Conservation (phyloP, 352 stramenopile genomes). For the Phytopythium delawarense region DNA sequence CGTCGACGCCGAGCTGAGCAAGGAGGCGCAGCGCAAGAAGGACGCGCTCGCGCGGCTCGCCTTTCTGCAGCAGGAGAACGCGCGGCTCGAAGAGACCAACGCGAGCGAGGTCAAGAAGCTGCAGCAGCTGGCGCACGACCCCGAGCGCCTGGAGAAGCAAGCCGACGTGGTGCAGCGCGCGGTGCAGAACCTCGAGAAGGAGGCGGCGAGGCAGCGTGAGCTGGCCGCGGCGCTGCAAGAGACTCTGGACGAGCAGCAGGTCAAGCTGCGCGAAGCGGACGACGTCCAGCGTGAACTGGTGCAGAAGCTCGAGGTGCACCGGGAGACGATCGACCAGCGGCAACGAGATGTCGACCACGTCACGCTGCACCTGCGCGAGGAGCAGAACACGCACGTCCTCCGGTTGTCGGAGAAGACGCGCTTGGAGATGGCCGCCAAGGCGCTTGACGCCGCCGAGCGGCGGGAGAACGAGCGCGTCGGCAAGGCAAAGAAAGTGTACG, state of each 20-base stretch:
- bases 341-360: constrained; percentile 90
- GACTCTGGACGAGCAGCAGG: constrained; percentile 31
- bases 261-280: constrained; percentile 69
- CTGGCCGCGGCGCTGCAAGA: constrained; percentile 33
- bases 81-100: constrained; percentile 38
- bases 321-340: constrained; percentile 88
- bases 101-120: constrained; percentile 56
- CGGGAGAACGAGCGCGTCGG: constrained; percentile 63
- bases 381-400: constrained; percentile 79
- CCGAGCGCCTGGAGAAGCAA: constrained; percentile 82
- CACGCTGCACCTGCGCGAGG: constrained; percentile 78
- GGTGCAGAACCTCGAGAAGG: constrained; percentile 56
- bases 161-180: constrained; percentile 83
- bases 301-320: constrained; percentile 88
- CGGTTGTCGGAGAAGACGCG: constrained; percentile 66
- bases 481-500: constrained; percentile 76
- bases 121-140: constrained; percentile 63
- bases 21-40: constrained; percentile 58
- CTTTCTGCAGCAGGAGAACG: constrained; percentile 61
- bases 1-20: constrained; percentile 64
- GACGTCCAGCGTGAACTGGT: constrained; percentile 73
- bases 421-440: constrained; percentile 59
- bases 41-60: constrained; percentile 60
- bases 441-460: constrained; percentile 39
- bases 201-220: constrained; percentile 50